Evolutionary conservation across 371 early-diverging fungal genomes (phyloP).

Genomic region (Mortierella sp.): DNA sequence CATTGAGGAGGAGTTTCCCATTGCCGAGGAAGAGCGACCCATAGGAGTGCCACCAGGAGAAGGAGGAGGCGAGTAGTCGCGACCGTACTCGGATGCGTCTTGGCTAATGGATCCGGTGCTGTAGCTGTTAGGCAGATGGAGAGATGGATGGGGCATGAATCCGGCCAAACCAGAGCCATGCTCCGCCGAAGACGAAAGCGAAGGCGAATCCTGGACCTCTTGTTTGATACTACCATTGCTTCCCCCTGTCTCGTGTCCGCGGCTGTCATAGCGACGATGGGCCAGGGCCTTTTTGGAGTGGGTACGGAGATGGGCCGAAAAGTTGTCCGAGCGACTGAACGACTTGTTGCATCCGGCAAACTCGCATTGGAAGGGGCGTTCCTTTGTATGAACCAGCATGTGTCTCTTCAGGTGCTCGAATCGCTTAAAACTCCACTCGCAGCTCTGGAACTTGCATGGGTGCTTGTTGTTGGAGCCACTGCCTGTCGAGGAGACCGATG

Average conservation of each 20-base stretch:
- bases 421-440: conserved; percentile 73
- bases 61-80: conserved; percentile 47
- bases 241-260: conserved; percentile 23
- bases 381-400: conserved; percentile 77
- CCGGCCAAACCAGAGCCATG: conserved; percentile 26
- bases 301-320: conserved; percentile 73
- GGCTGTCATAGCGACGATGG: conserved; percentile 48
- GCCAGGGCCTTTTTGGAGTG: conserved; percentile 59
- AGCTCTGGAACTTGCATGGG: conserved; percentile 56
- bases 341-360: conserved; percentile 77
- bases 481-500: conserved; percentile 48
- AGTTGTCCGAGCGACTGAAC: conserved; percentile 86
- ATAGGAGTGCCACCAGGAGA: conserved; percentile 45
- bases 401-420: conserved; percentile 89
- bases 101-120: conserved; percentile 37
- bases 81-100: conserved; percentile 46
- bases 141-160: conserved; percentile 45
- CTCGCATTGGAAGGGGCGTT: conserved; percentile 77
- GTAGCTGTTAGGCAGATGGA: conserved; percentile 41
- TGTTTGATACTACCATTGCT: conserved; percentile 31
- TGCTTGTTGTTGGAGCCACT: conserved; percentile 58
- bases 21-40: conserved; percentile 27
- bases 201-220: conserved; percentile 38
- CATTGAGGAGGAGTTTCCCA: conserved; percentile 44
- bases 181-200: conserved; percentile 19